Evolutionary conservation across 2,329 filamentous ascomycete genomes (phyloP).

Genomic region (Neofusicoccum sp.): DNA sequence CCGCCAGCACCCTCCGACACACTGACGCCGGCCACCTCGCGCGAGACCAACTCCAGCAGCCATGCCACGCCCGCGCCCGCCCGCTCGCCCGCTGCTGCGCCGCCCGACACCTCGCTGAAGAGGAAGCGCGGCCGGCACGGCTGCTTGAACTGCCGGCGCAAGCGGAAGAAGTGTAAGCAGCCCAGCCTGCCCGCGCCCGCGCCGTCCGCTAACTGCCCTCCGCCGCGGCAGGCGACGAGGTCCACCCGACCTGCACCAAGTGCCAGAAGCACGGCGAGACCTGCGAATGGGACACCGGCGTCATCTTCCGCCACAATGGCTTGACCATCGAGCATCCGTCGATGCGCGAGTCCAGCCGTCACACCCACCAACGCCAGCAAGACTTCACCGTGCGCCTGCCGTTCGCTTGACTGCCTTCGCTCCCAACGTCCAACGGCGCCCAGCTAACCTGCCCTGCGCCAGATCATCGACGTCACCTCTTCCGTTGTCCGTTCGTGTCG

Average conservation of each 20-base stretch:
- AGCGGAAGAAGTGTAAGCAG: conserved; percentile 25
- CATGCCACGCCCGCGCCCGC: conserved; percentile 1
- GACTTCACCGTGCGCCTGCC: conserved; percentile 18
- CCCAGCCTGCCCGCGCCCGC: background rate
- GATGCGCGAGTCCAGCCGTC: conserved; percentile 23
- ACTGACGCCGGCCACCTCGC: conserved; percentile 9
- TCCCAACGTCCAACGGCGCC: background rate
- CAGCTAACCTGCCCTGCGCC: background rate
- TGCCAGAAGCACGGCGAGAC: conserved; percentile 25
- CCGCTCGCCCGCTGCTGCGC: background rate
- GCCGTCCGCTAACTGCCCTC: background rate
- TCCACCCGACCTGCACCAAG: conserved; percentile 26
- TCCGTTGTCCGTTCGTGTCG: conserved; percentile 16
- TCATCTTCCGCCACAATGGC: conserved; percentile 27
- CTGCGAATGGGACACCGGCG: conserved; percentile 26
- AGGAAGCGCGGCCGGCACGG: conserved; percentile 20
- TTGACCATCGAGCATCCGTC: conserved; percentile 13
- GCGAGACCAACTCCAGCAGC: background rate
- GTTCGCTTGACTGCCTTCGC: background rate
- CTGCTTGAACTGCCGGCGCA: conserved; percentile 27
- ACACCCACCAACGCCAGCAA: conserved; percentile 10
- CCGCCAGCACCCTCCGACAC: background rate
- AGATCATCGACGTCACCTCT: conserved; percentile 21
- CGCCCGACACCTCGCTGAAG: conserved; percentile 11
- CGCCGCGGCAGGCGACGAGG: conserved; percentile 23